Percentiles rank a stretch among this genome's conserved stretches.
These are phyloP conservation scores for Naganishia antarctica DNA, from an alignment of 768 basidiomycete species.

Conservation along the genomic window DNA sequence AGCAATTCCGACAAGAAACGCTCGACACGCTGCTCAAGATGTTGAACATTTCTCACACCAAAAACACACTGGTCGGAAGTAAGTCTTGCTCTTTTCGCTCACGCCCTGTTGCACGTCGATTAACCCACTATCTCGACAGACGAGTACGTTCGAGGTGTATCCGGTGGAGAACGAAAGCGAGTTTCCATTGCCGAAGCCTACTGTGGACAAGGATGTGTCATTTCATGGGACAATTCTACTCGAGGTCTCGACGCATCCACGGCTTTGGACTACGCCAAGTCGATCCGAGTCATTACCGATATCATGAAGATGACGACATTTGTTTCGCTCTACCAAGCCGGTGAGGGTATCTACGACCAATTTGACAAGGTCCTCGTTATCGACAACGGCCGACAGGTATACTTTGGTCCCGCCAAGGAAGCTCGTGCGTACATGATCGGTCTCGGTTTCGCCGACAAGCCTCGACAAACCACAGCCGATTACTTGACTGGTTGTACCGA, in stretches of 20 bases:
- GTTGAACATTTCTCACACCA: constrained; percentile 56
- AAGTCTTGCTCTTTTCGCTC: not conserved
- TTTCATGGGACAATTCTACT: constrained; percentile 60
- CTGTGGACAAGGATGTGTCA: constrained; percentile 45
- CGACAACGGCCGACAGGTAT: constrained; percentile 68
- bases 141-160: constrained; percentile 52
- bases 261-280: constrained; percentile 76
- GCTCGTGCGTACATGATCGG: constrained; percentile 71
- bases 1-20: constrained; percentile 51
- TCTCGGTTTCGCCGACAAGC: constrained; percentile 64
- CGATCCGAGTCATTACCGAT: constrained; percentile 75
- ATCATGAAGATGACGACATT: constrained; percentile 57
- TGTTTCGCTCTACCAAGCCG: constrained; percentile 80
- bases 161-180: constrained; percentile 54
- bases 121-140: constrained; percentile 28
- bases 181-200: constrained; percentile 53
- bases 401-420: constrained; percentile 63
- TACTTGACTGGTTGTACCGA: constrained; percentile 62
- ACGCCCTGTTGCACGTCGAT: not conserved
- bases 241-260: constrained; percentile 62
- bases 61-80: constrained; percentile 50
- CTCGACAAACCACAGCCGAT: constrained; percentile 79
- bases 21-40: constrained; percentile 52
- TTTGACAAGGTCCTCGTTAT: constrained; percentile 84
- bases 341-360: constrained; percentile 56